Evolutionary conservation across 2,329 filamentous ascomycete genomes (phyloP).

Genomic region (Phialocephala sp.): DNA sequence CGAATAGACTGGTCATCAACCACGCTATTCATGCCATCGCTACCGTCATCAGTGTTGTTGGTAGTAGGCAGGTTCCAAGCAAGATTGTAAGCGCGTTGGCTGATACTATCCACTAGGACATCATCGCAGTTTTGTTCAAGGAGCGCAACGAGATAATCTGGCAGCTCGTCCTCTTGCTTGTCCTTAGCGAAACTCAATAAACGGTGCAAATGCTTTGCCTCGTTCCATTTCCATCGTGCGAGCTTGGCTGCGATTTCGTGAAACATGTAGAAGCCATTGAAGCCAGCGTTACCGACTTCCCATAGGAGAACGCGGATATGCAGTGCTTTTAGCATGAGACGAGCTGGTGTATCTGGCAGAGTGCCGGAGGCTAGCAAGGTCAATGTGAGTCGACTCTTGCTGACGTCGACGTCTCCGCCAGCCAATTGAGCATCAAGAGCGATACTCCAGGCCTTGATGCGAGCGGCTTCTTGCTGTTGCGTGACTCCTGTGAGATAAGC

Average conservation of each 20-base stretch:
- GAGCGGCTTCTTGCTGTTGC: constrained; percentile 82
- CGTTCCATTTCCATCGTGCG: constrained; percentile 80
- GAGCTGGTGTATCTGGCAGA: constrained; percentile 78
- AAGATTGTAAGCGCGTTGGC: constrained; percentile 87
- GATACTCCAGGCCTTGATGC: constrained; percentile 91
- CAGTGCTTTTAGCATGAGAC: constrained; percentile 89
- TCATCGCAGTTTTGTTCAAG: constrained; percentile 82
- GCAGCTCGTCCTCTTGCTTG: constrained; percentile 64
- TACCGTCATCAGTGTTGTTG: constrained; percentile 64
- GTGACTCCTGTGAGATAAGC: constrained; percentile 80
- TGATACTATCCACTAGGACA: constrained; percentile 76
- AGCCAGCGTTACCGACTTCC: constrained; percentile 71
- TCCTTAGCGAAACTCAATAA: constrained; percentile 53
- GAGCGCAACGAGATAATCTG: constrained; percentile 76
- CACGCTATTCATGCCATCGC: constrained; percentile 80
- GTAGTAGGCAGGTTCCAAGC: constrained; percentile 84
- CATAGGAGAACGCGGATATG: constrained; percentile 90
- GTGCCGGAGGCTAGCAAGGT: constrained; percentile 89
- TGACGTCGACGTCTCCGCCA: constrained; percentile 88
- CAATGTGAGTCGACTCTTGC: constrained; percentile 81
- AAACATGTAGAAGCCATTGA: constrained; percentile 67
- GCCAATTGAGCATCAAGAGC: constrained; percentile 91
- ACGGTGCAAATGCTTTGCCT: constrained; percentile 70
- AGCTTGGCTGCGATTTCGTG: constrained; percentile 75
- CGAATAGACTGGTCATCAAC: constrained; percentile 85